Evolutionary conservation across 164 flowering plant species (phyloP), one percentile per base, ranked within the genome.

Genomic region (Tetrastigma voinierianum): DNA sequence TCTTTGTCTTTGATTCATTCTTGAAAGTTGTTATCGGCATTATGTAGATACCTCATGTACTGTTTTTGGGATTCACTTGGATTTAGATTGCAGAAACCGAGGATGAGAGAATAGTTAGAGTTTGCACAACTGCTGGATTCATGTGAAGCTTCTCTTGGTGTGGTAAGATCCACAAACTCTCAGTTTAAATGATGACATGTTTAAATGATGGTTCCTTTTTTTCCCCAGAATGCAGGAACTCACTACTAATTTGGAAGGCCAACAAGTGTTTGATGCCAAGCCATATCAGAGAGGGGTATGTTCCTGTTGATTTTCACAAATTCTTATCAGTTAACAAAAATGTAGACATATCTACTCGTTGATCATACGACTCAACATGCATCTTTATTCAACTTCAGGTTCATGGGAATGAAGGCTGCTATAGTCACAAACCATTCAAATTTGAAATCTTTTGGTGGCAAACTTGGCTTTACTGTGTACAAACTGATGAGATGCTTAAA

Each of bases 321-420:
- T 32, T 32, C 40, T 32, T 32, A 32, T 32, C 40, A 32, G 40
- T 40, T 6, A 45, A 14, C 1, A 7, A 14, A 46, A 45, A 14
- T 17, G 20, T 15, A 19, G 9, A 5, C 9, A 3, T 2, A 51
- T 57, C n/a, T 60, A 12, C 53, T 14, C 47, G 19, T 24, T 9
- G 51, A 21, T 17, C 18, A 15, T 64, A 25, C 21, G 18, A 32
- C 52, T 15, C 23, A 23, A 7, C 48, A 8, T 51, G 64, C 16
- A 53, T 51, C 9, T 18, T 62, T 24, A 15, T 51, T 19, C 11
- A 18, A 49, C 25, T 80, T 65, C 77, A 95, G 99, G 82, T 95
- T 95, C 72, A 92, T 90, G 97, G 99, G 97, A 16, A 75, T 95
- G 87, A 90, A 58, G 77, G 90, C 96, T 69, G 97, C 96, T 49